Base-by-base conservation (phyloP, 495 filamentous ascomycete species). In the Tuber calosporum region DNA sequence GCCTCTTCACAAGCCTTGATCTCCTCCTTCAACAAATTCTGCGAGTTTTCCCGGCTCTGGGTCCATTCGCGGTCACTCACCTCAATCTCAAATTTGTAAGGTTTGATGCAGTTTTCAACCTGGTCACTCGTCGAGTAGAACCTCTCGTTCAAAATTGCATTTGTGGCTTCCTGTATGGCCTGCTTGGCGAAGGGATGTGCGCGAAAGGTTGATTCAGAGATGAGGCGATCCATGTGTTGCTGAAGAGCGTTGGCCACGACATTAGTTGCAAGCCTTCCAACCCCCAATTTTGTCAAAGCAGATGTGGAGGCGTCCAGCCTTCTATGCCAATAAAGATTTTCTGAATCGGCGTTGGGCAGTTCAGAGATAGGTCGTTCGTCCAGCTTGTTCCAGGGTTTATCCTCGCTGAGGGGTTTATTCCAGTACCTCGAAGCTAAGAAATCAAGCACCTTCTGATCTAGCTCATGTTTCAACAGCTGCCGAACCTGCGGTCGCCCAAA, bases 71-170 rank as follows among this genome's bases (percentile, higher is more conserved):
- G 84, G 34, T 92, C 91, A 75, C 97, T 91, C 67, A 98, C 89
- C 80, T 99, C 95, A 68, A 98, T 95, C 73, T 97, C 92, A 77
- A 90, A 98, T 81, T 98, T 99, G 85, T 93, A 99, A 2, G 95
- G 95, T 82, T 99, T 99, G 85, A 99, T 94, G 81, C 95, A 98
- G 80, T 97, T 97, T 82, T 99, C 95, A n/a, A 99, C 93, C 82
- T 97, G 94, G 81, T 99, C 95, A 76, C 91, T 93, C 3, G 96
- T 98, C 81, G 92, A 93, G 84, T 97, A 97, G 77, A 96, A 97
- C 2, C 94, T 89, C 74, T 99, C 95, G 74, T 93, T 95, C 22
- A 99, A 83, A 67, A 98, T 97, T 45, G 88, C 89, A 1, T 90
- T 90, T 30, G 91, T 92, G 4, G 95, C 94, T 76, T 97, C 92